Evolutionary conservation across 495 filamentous ascomycete genomes (phyloP), one percentile per base, ranked within the genome.

Genomic region (Aspergillus cristatus): DNA sequence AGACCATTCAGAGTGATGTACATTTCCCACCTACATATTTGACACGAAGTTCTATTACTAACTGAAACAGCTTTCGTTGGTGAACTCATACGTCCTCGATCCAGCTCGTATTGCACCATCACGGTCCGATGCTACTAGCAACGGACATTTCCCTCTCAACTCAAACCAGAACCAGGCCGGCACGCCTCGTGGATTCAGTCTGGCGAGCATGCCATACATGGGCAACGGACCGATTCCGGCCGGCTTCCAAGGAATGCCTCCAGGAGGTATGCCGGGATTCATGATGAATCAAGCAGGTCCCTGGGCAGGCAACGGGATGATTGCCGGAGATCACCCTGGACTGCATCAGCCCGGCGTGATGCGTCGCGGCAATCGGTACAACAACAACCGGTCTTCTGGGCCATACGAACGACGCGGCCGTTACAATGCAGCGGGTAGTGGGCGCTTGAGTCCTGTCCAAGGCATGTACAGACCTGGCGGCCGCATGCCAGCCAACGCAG

Each of bases 71-170:
- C 75, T 94, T 43, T 68, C 76, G 12, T 76, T 97, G 14, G 81
- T 99, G 48, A 99, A 97, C 52, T 76, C 81, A 14, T 99, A 97
- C 55, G 86, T 94, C 8, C 60, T 94, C 7, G 91, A 99, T 50
- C 91, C 91, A 14, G 75, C 90, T 13, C 88, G 94, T 53, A 88
- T 96, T 54, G 81, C 88, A 32, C 85, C 93, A 10, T 86, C 88
- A 1, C 78, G 86, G 14, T 89, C 87, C 14, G 94, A 99, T 58
- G 82, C 91, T n/a, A 96, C 94, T 53, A 90, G 84, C 61, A 97
- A 97, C 47, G 89, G 90, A 1, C 91, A 98, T 59, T 94, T 94
- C 68, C 86, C 88, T 0, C 71, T 82, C 20, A 55, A 63, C n/a
- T 76, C 79, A 48, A 79, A 80, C 33, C 79, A 86, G 42, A 67